Conservation (phyloP, 345 rosid genomes). For the Heritiera littoralis region DNA sequence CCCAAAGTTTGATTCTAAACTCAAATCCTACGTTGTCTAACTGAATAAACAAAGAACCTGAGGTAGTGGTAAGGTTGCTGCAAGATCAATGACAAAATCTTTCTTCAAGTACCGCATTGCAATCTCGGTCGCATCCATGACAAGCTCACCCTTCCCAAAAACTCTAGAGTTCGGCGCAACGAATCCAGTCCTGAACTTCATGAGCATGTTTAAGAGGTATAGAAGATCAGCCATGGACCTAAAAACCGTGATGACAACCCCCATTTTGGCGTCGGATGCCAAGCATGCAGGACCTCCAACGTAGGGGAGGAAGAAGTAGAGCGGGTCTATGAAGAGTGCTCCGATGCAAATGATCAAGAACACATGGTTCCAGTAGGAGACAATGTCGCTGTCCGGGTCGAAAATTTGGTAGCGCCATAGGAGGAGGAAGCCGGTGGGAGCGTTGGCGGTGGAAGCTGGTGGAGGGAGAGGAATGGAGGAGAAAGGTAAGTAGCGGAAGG, state of each 20-base stretch:
- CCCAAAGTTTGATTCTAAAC: too few species aligned
- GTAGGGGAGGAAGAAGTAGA: constrained; percentile 70
- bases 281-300: constrained; percentile 59
- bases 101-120: constrained; percentile 59
- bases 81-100: constrained; percentile 72
- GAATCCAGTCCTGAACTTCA: constrained; percentile 85
- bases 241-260: constrained; percentile 60
- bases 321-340: constrained; percentile 83
- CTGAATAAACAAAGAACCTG: constrained; percentile 37
- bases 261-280: constrained; percentile 44
- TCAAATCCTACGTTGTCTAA: too few species aligned
- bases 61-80: constrained; percentile 81
- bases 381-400: constrained; percentile 87
- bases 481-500: constrained; percentile 34
- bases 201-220: constrained; percentile 56
- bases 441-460: constrained; percentile 17
- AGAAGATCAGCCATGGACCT: constrained; percentile 63
- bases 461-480: constrained; percentile 32
- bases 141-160: constrained; percentile 86
- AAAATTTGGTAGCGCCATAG: constrained; percentile 86
- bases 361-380: constrained; percentile 79
- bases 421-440: constrained; percentile 39
- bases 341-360: constrained; percentile 68
- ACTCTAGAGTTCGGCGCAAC: constrained; percentile 68
- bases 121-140: constrained; percentile 76